phyloP scores from a whole-genome alignment of 1,284 basidiomycete species.

The Puccinia brachypodii region DNA sequence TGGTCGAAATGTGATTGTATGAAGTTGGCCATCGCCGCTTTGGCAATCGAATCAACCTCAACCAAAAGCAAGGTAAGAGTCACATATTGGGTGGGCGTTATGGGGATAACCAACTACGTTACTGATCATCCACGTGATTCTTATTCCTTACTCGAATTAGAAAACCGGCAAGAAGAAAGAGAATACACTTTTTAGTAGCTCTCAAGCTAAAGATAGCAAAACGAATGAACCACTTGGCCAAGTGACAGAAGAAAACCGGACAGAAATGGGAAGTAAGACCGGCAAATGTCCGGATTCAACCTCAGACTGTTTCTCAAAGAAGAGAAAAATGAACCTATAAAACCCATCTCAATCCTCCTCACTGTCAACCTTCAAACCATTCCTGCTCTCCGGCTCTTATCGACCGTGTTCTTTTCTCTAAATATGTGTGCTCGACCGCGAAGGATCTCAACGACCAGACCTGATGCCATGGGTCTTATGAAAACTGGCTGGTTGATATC shows the following conservation, averaged over 20 bases:
- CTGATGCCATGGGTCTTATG: too few species aligned
- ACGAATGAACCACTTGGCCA: background rate
- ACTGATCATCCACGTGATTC: background rate
- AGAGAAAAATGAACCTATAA: background rate
- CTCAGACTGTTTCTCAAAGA: background rate
- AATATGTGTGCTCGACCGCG: too few species aligned
- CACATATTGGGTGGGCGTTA: background rate
- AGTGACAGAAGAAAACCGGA: background rate
- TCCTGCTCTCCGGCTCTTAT: too few species aligned
- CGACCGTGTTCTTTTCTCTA: too few species aligned
- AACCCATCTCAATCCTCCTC: too few species aligned
- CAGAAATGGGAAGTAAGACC: background rate
- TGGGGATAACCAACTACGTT: background rate
- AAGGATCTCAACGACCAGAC: too few species aligned
- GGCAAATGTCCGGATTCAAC: background rate
- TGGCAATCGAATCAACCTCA: too few species aligned
- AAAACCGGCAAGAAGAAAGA: background rate
- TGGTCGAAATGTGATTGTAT: conserved; percentile 19
- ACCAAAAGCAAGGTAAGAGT: background rate
- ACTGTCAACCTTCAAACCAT: too few species aligned
- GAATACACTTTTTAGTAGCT: background rate
- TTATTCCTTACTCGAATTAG: background rate
- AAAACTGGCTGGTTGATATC: too few species aligned
- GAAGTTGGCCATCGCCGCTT: background rate
- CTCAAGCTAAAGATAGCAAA: background rate